phyloP scores from a whole-genome alignment of 2,329 filamentous ascomycete genomes.

The Venturia effusa region DNA sequence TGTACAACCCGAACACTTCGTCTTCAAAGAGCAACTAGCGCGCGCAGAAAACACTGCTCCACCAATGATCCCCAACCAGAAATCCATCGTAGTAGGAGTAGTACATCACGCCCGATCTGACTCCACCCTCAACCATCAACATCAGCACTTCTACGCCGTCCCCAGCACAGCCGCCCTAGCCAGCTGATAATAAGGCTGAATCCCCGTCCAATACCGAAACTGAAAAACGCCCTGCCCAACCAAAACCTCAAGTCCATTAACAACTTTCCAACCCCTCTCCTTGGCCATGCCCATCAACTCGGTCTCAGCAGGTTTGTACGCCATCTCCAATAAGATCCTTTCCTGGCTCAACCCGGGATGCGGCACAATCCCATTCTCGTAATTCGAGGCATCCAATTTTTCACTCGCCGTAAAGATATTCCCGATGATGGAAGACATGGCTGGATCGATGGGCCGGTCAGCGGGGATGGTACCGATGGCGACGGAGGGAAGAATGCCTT shows the following conservation, averaged over 20 bases:
- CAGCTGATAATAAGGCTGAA: constrained; percentile 60
- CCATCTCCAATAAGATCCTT: constrained; percentile 75
- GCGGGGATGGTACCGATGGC: constrained; percentile 87
- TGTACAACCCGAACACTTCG: too few relatives aligned
- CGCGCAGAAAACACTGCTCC: too few relatives aligned
- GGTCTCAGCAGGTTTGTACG: constrained; percentile 81
- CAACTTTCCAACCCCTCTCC: constrained; percentile 67
- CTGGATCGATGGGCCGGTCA: constrained; percentile 67
- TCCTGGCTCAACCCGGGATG: constrained; percentile 22
- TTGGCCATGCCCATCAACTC: constrained; percentile 74
- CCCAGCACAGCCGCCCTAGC: constrained; percentile 38
- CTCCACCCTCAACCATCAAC: background rate
- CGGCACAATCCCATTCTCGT: constrained; percentile 16
- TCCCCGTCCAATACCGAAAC: constrained; percentile 79
- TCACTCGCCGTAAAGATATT: constrained; percentile 35
- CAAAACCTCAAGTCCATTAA: constrained; percentile 81
- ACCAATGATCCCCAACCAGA: too few relatives aligned
- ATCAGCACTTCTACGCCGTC: background rate
- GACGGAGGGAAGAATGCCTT: constrained; percentile 49
- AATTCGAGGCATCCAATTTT: constrained; percentile 19
- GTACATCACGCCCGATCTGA: too few relatives aligned
- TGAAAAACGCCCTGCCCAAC: constrained; percentile 79
- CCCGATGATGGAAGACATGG: constrained; percentile 55
- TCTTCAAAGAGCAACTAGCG: background rate
- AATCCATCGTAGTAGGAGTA: too few relatives aligned